phyloP scores from a whole-genome alignment of 2,329 filamentous ascomycete species.

The Cryoendolithus antarcticus region DNA sequence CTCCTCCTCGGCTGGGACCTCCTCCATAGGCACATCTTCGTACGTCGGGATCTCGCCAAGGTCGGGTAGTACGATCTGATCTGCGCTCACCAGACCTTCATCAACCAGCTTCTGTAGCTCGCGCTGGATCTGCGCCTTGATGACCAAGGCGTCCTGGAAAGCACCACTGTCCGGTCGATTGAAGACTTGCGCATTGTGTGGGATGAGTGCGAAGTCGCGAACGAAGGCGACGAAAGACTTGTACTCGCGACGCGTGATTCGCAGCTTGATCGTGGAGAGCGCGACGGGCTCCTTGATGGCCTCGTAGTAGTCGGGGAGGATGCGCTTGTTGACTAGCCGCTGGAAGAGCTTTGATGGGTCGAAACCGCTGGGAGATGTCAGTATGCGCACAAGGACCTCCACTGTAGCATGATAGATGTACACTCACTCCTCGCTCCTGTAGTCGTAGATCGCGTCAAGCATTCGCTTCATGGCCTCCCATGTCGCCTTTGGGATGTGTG shows the following conservation, averaged over 20 bases:
- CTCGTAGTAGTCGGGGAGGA: constrained; percentile 88
- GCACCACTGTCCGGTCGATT: constrained; percentile 83
- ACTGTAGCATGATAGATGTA: constrained; percentile 7
- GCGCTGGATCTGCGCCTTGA: constrained; percentile 57
- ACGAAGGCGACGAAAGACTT: constrained; percentile 69
- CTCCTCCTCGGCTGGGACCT: constrained; percentile 49
- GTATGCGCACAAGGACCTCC: constrained; percentile 21
- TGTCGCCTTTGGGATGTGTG: constrained; percentile 43
- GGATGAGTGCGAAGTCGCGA: constrained; percentile 80
- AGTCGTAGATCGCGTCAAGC: constrained; percentile 58
- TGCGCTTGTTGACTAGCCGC: constrained; percentile 81
- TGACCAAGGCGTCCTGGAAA: constrained; percentile 72
- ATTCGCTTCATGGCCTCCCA: constrained; percentile 56
- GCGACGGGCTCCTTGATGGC: constrained; percentile 92
- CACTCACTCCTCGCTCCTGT: constrained; percentile 56
- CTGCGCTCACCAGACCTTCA: constrained; percentile 53
- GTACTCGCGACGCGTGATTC: constrained; percentile 74
- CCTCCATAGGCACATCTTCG: constrained; percentile 55
- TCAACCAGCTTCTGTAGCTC: constrained; percentile 66
- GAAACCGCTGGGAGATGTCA: constrained; percentile 38
- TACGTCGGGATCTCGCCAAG: constrained; percentile 85
- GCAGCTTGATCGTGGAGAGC: constrained; percentile 76
- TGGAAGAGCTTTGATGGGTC: constrained; percentile 81
- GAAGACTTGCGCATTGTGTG: constrained; percentile 94
- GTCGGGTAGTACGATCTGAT: constrained; percentile 66